phyloP scores from a whole-genome alignment of 2,329 filamentous ascomycete species.

The Pseudogymnoascus sp. region DNA sequence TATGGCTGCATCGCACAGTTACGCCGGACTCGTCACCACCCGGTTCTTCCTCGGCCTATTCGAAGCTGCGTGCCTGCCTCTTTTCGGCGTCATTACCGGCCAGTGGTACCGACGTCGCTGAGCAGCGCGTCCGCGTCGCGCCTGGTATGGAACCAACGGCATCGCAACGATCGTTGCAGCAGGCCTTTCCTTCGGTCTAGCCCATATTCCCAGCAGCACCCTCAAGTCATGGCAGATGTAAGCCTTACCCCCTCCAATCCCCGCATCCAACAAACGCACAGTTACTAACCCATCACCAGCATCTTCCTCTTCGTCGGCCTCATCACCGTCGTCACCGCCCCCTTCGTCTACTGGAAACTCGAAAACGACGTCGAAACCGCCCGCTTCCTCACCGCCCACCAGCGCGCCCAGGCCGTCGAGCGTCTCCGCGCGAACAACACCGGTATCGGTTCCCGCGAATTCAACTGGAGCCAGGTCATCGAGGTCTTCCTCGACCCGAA shows the following conservation, averaged over 20 bases:
- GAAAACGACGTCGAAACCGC: conserved; percentile 47
- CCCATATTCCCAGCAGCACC: conserved; percentile 39
- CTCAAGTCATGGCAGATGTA: conserved; percentile 32
- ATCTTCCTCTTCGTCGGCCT: conserved; percentile 61
- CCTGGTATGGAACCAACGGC: conserved; percentile 31
- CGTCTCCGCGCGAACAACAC: conserved; percentile 69
- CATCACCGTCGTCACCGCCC: conserved; percentile 51
- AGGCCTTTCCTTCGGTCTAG: conserved; percentile 28
- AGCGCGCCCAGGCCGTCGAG: conserved; percentile 62
- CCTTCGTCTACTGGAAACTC: conserved; percentile 53
- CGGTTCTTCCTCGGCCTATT: conserved; percentile 79
- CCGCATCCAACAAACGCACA: conserved; percentile 38
- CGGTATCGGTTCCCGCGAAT: conserved; percentile 64
- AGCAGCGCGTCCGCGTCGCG: conserved; percentile 34
- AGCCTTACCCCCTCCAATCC: conserved; percentile 35
- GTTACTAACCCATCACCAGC: conserved; percentile 51
- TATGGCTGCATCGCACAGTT: conserved; percentile 50
- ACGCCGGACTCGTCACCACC: conserved; percentile 67
- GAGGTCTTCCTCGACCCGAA: conserved; percentile 44
- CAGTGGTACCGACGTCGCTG: conserved; percentile 34
- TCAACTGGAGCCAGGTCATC: conserved; percentile 59
- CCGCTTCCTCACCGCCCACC: conserved; percentile 55
- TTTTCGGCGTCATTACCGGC: conserved; percentile 33
- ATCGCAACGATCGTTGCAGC: conserved; percentile 27
- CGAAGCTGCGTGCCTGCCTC: conserved; percentile 50